These are phyloP conservation scores for Chalciporus pseudorubinellus DNA, from an alignment of 768 basidiomycete genomes.

Conservation along the genomic window DNA sequence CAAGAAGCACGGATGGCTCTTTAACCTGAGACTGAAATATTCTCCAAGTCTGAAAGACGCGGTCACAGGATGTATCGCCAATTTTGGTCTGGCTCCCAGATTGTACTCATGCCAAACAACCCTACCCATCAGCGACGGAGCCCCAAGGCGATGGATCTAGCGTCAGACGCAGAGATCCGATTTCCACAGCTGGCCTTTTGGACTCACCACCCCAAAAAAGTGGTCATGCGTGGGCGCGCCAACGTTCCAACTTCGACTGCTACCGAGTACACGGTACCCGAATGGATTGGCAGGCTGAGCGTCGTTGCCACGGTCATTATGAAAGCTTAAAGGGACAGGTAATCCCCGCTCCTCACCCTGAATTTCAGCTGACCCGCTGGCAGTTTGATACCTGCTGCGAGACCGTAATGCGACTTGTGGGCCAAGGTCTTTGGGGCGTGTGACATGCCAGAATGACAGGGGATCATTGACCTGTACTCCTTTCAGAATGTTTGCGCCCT, in stretches of 20 bases:
- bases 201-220: not conserved
- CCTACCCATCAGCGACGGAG: not conserved
- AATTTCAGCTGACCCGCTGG: constrained; percentile 21
- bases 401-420: constrained; percentile 14
- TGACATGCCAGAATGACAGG: constrained; percentile 16
- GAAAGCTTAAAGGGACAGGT: constrained; percentile 22
- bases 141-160: not conserved
- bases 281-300: constrained; percentile 3
- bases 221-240: not conserved
- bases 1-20: constrained; percentile 10
- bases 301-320: constrained; percentile 21
- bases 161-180: not conserved
- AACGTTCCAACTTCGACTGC: not conserved
- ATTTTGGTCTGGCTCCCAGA: constrained; percentile 3
- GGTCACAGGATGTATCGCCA: constrained; percentile 11
- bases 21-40: constrained; percentile 17
- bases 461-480: constrained; percentile 11
- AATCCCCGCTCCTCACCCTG: constrained; percentile 33
- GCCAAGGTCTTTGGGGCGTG: constrained; percentile 9
- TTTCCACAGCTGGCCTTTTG: not conserved
- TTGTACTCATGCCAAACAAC: constrained; percentile 2
- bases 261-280: constrained; percentile 1
- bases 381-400: constrained; percentile 12
- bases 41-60: constrained; percentile 23
- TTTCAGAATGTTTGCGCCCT: constrained; percentile 20